phyloP scores from a whole-genome alignment of 2,329 filamentous ascomycete species.

The Furcasterigmium sp. region DNA sequence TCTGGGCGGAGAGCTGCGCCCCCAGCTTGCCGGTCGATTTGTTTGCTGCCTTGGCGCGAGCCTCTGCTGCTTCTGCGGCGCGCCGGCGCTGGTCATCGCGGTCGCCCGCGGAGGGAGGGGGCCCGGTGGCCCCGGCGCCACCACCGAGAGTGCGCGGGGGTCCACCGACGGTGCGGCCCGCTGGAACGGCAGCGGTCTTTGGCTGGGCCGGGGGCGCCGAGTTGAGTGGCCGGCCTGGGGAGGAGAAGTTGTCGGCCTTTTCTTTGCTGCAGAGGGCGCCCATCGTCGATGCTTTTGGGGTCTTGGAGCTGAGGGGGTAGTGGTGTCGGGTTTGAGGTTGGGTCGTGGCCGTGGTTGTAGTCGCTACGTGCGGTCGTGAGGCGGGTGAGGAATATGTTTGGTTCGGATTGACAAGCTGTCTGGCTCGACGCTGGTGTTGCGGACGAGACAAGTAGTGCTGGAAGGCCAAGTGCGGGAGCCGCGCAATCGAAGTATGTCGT shows the following conservation, averaged over 20 bases:
- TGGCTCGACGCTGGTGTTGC: no score
- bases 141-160: constrained; percentile 62
- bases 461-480: no score
- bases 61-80: constrained; percentile 80
- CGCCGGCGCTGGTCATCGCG: constrained; percentile 60
- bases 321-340: not conserved
- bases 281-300: constrained; percentile 49
- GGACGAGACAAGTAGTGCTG: no score
- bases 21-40: constrained; percentile 64
- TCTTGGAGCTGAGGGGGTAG: constrained; percentile 1
- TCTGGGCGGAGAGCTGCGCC: constrained; percentile 67
- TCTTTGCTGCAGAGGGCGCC: constrained; percentile 84
- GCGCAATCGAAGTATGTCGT: no score
- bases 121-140: constrained; percentile 20
- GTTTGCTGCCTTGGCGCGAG: constrained; percentile 56
- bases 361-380: not conserved
- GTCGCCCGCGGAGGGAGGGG: constrained; percentile 16
- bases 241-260: constrained; percentile 63
- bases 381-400: not conserved
- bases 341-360: not conserved
- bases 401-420: no score
- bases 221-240: constrained; percentile 68
- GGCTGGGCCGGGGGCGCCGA: constrained; percentile 43
- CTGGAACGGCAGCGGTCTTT: constrained; percentile 46
- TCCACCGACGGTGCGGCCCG: constrained; percentile 41